These are phyloP conservation scores for Scutellaria minor DNA, from an alignment of 257 asterid genomes.

Conservation along the genomic window DNA sequence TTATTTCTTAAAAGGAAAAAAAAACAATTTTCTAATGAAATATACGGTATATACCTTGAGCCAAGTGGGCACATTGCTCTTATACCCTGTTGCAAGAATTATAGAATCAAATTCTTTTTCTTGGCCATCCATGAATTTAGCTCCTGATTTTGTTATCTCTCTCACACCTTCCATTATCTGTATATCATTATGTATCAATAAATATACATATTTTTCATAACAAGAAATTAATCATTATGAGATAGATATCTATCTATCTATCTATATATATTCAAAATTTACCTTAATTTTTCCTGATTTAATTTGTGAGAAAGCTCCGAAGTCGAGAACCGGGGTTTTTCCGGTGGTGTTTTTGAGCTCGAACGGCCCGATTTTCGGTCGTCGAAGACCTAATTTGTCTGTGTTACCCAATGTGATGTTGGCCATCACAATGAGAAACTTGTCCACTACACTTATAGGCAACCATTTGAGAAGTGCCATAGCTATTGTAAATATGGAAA, in stretches of 20 bases:
- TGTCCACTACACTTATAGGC: slow-evolving; percentile 77
- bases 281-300: slow-evolving; percentile 80
- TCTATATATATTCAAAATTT: not conserved
- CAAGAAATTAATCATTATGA: too few species aligned
- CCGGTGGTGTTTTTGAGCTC: slow-evolving; percentile 85
- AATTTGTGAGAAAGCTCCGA: slow-evolving; percentile 71
- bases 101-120: slow-evolving; percentile 78
- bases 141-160: slow-evolving; percentile 80
- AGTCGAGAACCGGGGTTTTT: slow-evolving; percentile 87
- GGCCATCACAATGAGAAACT: slow-evolving; percentile 59
- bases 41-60: slow-evolving; percentile 71
- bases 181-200: not conserved
- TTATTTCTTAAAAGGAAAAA: too few species aligned
- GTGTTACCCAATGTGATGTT: slow-evolving; percentile 64
- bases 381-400: slow-evolving; percentile 60
- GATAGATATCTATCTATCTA: too few species aligned
- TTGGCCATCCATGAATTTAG: slow-evolving; percentile 81
- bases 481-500: slow-evolving; percentile 73
- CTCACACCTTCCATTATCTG: slow-evolving; percentile 79
- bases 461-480: slow-evolving; percentile 78
- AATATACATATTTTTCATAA: too few species aligned
- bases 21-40: too few species aligned
- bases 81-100: slow-evolving; percentile 92
- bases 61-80: slow-evolving; percentile 92
- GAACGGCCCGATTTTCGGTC: slow-evolving; percentile 88